phyloP scores from a whole-genome alignment of 208 protist genomes.

The Crithidia bombi region DNA sequence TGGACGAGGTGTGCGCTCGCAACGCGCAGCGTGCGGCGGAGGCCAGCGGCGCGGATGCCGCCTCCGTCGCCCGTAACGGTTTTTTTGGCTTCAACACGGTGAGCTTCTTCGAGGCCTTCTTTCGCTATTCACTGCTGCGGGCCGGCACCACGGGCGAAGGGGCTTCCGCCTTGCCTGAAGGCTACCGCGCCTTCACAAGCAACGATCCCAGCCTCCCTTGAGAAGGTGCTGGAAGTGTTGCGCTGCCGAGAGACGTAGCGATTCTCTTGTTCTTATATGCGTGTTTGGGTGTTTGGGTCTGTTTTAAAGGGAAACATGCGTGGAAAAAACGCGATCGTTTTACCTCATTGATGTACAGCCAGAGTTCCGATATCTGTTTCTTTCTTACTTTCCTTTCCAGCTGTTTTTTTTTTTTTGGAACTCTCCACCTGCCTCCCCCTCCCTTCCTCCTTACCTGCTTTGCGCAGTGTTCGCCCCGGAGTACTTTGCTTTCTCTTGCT shows the following conservation, averaged over 20 bases:
- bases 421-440: background rate
- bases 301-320: too few species aligned
- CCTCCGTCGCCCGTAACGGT: background rate
- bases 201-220: conserved; percentile 69
- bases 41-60: background rate
- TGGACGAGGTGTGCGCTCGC: conserved; percentile 13
- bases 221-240: too few species aligned
- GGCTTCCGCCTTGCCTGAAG: conserved; percentile 42
- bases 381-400: background rate
- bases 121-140: conserved; percentile 1
- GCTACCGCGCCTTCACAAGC: conserved; percentile 60
- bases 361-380: background rate
- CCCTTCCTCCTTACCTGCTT: background rate
- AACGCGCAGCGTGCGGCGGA: conserved; percentile 6
- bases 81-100: conserved; percentile 23
- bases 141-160: conserved; percentile 2
- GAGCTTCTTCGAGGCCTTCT: conserved; percentile 60
- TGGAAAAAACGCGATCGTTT: too few species aligned
- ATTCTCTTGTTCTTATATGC: too few species aligned
- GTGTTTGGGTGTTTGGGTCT: too few species aligned
- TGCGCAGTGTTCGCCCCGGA: background rate
- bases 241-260: background rate
- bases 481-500: too few species aligned
- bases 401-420: conserved; percentile 3
- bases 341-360: too few species aligned